Evolutionary conservation across 805 yeast genomes (phyloP).

Genomic region (Cyberlindnera xylosilytica): DNA sequence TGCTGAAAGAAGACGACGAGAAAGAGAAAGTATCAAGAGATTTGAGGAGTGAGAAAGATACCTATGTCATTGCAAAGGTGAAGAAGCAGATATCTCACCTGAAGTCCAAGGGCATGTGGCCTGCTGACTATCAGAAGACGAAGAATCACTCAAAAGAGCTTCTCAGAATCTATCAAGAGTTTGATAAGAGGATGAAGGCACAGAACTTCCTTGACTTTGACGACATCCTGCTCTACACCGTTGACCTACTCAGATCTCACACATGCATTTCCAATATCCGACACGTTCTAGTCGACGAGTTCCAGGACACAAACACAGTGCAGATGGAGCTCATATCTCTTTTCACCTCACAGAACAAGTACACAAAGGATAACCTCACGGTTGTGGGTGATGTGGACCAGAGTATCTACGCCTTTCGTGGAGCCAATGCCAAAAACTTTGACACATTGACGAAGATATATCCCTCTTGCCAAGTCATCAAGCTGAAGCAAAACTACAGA

Average conservation of each 20-base stretch:
- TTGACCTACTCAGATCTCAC: conserved; percentile 39
- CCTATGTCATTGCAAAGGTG: conserved; percentile 10
- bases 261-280: conserved; percentile 33
- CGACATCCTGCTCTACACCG: conserved; percentile 64
- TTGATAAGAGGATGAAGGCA: conserved; percentile 45
- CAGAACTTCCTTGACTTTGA: conserved; percentile 71
- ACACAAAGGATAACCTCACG: conserved; percentile 55
- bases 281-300: conserved; percentile 89
- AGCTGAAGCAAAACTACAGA: conserved; percentile 71
- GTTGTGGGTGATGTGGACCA: conserved; percentile 98
- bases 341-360: conserved; percentile 41
- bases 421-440: conserved; percentile 72
- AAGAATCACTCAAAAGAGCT: conserved; percentile 31
- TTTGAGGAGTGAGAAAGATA: conserved; percentile 12
- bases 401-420: conserved; percentile 84
- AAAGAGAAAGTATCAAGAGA: conserved; percentile 1
- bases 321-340: conserved; percentile 68
- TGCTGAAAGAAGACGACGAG: conserved; percentile 2
- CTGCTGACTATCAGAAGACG: conserved; percentile 36
- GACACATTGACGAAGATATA: conserved; percentile 44
- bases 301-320: conserved; percentile 83
- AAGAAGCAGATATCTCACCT: conserved; percentile 43
- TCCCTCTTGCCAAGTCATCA: conserved; percentile 35
- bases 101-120: conserved; percentile 50
- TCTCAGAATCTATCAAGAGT: conserved; percentile 43